Evolutionary conservation across 2,329 filamentous ascomycete species (phyloP).

Genomic region (Sporothrix globosa): DNA sequence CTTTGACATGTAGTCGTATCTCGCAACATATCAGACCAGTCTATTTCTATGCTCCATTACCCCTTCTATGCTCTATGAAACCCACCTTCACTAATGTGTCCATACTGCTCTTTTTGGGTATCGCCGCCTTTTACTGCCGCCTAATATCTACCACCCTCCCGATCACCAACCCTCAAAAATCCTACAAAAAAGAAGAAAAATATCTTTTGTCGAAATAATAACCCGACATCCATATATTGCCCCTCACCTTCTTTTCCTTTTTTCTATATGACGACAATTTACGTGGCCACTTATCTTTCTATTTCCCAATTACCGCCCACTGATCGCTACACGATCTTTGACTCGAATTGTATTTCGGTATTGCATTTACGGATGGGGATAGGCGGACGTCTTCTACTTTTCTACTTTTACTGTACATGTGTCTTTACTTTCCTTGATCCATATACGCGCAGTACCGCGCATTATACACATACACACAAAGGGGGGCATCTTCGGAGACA

Average conservation of each 20-base stretch:
- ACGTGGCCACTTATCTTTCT: neutral
- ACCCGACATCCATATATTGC: neutral
- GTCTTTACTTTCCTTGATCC: neutral
- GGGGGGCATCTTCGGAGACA: neutral
- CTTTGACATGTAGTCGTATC: constrained; percentile 60
- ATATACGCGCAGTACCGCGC: neutral
- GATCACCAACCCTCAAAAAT: neutral
- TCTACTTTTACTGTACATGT: neutral
- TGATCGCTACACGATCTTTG: neutral
- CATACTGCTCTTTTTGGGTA: neutral
- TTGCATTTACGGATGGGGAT: constrained; percentile 20
- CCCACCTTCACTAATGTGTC: neutral
- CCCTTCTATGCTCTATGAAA: neutral
- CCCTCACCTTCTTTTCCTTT: neutral
- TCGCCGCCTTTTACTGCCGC: neutral
- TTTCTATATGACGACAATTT: constrained; percentile 8
- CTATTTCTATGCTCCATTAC: neutral
- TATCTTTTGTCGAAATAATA: neutral
- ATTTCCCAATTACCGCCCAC: neutral
- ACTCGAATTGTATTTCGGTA: constrained; percentile 4
- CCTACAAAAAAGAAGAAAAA: neutral
- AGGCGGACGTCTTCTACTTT: neutral
- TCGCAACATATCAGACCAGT: constrained; percentile 19
- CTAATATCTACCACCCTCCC: neutral
- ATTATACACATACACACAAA: constrained; percentile 8